phyloP scores from a whole-genome alignment of 2,329 filamentous ascomycete species.

The Fusarium staphyleae region DNA sequence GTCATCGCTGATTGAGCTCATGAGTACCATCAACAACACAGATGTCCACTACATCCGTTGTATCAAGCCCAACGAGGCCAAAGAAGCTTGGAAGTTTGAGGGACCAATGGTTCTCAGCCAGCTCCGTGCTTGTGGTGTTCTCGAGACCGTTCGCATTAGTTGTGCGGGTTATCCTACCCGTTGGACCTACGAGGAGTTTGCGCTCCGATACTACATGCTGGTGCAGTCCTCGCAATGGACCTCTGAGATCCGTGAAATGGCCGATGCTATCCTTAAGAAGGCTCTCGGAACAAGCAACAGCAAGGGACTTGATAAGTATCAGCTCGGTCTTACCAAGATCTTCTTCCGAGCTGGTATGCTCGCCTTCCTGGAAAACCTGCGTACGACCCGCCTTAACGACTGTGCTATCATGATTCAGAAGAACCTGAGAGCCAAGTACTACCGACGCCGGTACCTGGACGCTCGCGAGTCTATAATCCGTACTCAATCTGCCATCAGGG shows the following conservation, averaged over 20 bases:
- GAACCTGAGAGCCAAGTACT: slow-evolving; percentile 95
- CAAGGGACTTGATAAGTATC: slow-evolving; percentile 88
- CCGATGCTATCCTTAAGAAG: slow-evolving; percentile 87
- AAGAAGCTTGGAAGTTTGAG: slow-evolving; percentile 97
- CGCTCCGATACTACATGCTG: slow-evolving; percentile 96
- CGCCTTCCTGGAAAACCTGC: slow-evolving; percentile 92
- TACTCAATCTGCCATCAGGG: slow-evolving; percentile 80
- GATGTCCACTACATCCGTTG: slow-evolving; percentile 99
- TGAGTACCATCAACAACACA: slow-evolving; percentile 96
- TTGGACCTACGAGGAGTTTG: slow-evolving; percentile 99
- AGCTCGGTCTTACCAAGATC: slow-evolving; percentile 96
- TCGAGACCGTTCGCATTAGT: slow-evolving; percentile 97
- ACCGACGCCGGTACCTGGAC: slow-evolving; percentile 88
- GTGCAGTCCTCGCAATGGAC: slow-evolving; percentile 91
- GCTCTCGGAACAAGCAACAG: slow-evolving; percentile 81
- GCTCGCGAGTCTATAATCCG: slow-evolving; percentile 81
- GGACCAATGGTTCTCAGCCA: slow-evolving; percentile 99
- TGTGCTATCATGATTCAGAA: slow-evolving; percentile 99
- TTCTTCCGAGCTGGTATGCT: slow-evolving; percentile 99
- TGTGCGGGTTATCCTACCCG: slow-evolving; percentile 95
- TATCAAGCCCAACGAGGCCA: slow-evolving; percentile 98
- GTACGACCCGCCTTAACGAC: slow-evolving; percentile 88
- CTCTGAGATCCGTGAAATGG: slow-evolving; percentile 91
- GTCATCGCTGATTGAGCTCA: slow-evolving; percentile 95
- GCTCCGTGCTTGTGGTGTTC: slow-evolving; percentile 95